These are phyloP conservation scores for Davidsoniella neocaledoniae DNA, from an alignment of 2,329 filamentous ascomycete genomes.

Conservation along the genomic window DNA sequence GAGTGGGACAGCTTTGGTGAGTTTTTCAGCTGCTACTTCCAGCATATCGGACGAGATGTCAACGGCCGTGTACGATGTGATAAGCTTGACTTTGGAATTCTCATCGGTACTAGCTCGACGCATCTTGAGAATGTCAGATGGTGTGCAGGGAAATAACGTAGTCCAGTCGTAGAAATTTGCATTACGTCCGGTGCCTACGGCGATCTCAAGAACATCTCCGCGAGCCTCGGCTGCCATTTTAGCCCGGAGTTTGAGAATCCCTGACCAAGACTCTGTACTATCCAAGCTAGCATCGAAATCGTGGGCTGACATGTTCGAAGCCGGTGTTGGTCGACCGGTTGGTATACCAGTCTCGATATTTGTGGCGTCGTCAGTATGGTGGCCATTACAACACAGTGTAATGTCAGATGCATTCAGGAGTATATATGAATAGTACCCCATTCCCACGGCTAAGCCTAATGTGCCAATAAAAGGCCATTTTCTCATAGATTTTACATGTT, in stretches of 20 bases:
- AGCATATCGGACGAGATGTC: conserved; percentile 46
- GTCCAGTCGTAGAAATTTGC: conserved; percentile 42
- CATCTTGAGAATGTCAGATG: conserved; percentile 2
- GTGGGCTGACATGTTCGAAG: conserved; percentile 21
- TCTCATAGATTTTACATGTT: not conserved
- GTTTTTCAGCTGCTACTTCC: conserved; percentile 36
- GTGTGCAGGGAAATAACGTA: conserved; percentile 18
- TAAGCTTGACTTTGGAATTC: conserved; percentile 4
- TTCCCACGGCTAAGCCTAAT: conserved; percentile 3
- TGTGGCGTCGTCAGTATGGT: not conserved
- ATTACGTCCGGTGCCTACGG: conserved; percentile 46
- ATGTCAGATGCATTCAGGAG: not conserved
- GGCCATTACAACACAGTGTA: not conserved
- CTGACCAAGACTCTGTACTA: conserved; percentile 38
- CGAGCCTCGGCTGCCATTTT: conserved; percentile 29
- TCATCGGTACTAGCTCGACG: not conserved
- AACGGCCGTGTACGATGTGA: conserved; percentile 43
- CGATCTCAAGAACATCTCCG: conserved; percentile 45
- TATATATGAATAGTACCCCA: conserved; percentile 9
- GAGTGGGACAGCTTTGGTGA: conserved; percentile 27
- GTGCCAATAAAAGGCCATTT: conserved; percentile 9
- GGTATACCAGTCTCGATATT: not conserved
- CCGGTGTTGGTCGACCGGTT: conserved; percentile 6
- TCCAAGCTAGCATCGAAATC: conserved; percentile 44
- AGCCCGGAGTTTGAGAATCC: conserved; percentile 34